Percentiles rank a stretch among this genome's conserved stretches.
Evolutionary conservation across 768 basidiomycete species (phyloP).

Genomic region (Plicaturopsis crispa): DNA sequence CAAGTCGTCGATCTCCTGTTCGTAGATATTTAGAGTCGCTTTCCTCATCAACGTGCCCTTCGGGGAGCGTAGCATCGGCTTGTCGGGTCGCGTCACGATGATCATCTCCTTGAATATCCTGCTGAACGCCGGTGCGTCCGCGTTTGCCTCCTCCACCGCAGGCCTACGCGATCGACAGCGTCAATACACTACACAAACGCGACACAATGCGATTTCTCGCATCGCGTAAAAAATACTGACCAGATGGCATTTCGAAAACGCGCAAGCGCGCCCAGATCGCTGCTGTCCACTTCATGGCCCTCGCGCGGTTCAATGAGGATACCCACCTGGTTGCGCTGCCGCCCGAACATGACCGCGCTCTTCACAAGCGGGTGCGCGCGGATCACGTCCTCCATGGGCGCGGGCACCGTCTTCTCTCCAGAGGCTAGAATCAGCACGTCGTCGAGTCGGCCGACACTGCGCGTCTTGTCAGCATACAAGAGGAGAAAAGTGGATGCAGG

Average conservation of each 20-base stretch:
- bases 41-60: constrained; percentile 19
- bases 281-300: constrained; percentile 12
- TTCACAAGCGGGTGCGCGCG: constrained; percentile 11
- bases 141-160: constrained; percentile 34
- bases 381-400: too few species aligned
- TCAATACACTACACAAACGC: not conserved
- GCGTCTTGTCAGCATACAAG: not conserved
- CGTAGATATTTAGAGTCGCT: constrained; percentile 13
- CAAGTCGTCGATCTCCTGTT: constrained; percentile 15
- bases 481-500: not conserved
- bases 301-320: constrained; percentile 22
- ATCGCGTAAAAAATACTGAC: constrained; percentile 12
- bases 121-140: constrained; percentile 28
- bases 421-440: constrained; percentile 23
- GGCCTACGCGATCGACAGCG: constrained; percentile 18
- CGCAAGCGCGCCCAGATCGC: constrained; percentile 15
- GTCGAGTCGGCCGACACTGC: constrained; percentile 32
- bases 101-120: constrained; percentile 49
- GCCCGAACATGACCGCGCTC: constrained; percentile 25
- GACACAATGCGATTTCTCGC: too few species aligned
- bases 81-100: constrained; percentile 29
- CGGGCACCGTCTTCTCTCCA: constrained; percentile 24
- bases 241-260: constrained; percentile 23
- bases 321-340: constrained; percentile 22
- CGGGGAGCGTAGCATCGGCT: constrained; percentile 30